Evolutionary conservation across 345 rosid genomes (phyloP), one percentile per base, ranked within the genome.

Genomic region (Gynandropsis gynandra): DNA sequence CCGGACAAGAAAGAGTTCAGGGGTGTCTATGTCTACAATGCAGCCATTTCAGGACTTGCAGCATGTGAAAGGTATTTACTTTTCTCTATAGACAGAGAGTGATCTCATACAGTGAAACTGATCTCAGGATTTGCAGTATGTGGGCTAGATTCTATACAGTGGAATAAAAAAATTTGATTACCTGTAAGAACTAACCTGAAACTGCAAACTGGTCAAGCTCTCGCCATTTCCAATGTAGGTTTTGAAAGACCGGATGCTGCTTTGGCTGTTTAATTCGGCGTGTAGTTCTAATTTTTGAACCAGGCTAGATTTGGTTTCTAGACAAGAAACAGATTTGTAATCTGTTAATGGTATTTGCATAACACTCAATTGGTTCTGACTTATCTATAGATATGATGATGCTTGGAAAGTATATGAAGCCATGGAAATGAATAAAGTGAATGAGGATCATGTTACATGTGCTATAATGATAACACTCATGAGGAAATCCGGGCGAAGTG

Each of bases 31-130:
- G 86, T 83, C 58, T 90, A 75, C 12, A 83, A 81, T 70, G 75
- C 96, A 52, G 80, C 82, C 55, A 76, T 90, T 52, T 86, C 94
- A 1, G 95, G 81, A 3, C 80, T 86, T 50, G 61, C 79, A 43
- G 64, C 60, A 18, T 78, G 83, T 46, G 66, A 66, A 44, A 80
- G 97, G 97, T 81, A 72, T 54, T 1, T 4, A 0, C 19, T 8
- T 36, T 36, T 36, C 40, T 36, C 40, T 36, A 11, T 9, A 36
- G 11, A 10, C 40, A 36, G 29, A 2, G 29, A 24, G 29, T 24
- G 29, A 5, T 24, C 29, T 24, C 29, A 24, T 24, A 5, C 29
- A n/a, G n/a, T n/a, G 29, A 2, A 5, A 24, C 4, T 24, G 29
- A 5, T 24, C 29, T 24, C 29, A 24, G 2, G 29, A 2, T 24